These are phyloP conservation scores for Umbelopsis vinacea DNA, from an alignment of 192 early-diverging fungal genomes.

Conservation along the genomic window DNA sequence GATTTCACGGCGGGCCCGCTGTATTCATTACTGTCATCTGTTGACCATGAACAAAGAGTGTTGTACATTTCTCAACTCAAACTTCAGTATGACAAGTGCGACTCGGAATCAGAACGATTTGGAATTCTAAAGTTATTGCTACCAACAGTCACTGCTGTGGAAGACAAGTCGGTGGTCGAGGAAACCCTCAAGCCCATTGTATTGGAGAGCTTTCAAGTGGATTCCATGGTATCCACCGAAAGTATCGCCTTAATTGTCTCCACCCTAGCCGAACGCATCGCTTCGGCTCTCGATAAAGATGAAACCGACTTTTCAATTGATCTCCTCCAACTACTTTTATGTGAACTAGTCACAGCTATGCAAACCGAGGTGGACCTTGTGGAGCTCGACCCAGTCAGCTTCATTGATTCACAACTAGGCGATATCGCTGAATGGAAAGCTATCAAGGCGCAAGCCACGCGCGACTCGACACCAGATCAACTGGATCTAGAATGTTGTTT, in stretches of 20 bases:
- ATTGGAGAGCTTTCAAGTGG: conserved; percentile 31
- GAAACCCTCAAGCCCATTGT: conserved; percentile 30
- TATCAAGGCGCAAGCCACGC: conserved; percentile 11
- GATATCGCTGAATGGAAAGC: conserved; percentile 2
- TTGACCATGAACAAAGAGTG: not conserved
- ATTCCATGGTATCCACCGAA: conserved; percentile 37
- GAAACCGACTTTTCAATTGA: conserved; percentile 22
- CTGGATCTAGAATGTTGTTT: conserved; percentile 42
- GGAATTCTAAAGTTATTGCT: conserved; percentile 38
- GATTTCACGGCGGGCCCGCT: conserved; percentile 20
- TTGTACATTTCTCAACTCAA: conserved; percentile 8
- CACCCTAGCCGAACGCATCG: conserved; percentile 24
- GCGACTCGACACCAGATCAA: not conserved
- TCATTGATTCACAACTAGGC: not conserved
- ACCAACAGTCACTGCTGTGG: conserved; percentile 32
- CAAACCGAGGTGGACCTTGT: conserved; percentile 39
- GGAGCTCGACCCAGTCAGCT: conserved; percentile 32
- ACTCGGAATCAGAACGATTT: conserved; percentile 32
- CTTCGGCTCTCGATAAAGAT: conserved; percentile 17
- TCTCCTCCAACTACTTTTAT: conserved; percentile 25
- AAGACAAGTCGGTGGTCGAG: conserved; percentile 16
- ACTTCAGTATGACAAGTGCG: conserved; percentile 3
- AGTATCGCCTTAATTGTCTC: conserved; percentile 26
- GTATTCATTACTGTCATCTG: conserved; percentile 9
- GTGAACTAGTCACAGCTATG: conserved; percentile 21